Conservation (phyloP, 768 basidiomycete genomes). For the Kwoniella heveanensis region DNA sequence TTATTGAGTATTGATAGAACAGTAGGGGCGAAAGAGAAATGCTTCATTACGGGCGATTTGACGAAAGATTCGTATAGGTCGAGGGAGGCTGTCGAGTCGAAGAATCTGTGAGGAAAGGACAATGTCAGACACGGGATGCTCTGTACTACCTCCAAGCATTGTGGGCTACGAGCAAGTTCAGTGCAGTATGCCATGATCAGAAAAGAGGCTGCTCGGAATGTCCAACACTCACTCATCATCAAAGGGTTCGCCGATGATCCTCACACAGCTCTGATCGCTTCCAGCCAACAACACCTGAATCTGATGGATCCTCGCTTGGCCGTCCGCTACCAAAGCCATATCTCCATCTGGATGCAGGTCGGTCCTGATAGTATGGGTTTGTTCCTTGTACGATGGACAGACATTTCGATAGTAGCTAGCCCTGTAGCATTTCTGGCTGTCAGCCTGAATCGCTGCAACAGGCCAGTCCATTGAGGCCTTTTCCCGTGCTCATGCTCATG, state of each 20-base stretch:
- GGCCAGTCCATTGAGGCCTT: no score
- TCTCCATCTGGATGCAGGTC: constrained; percentile 29
- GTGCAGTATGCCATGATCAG: no score
- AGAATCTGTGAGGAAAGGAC: constrained; percentile 38
- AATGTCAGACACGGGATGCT: not conserved
- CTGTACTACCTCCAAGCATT: no score
- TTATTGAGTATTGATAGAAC: constrained; percentile 49
- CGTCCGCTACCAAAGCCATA: constrained; percentile 28
- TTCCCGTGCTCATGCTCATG: no score
- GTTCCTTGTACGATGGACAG: constrained; percentile 29
- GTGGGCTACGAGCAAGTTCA: no score
- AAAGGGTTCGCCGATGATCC: constrained; percentile 49
- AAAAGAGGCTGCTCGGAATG: no score
- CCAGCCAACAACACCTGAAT: constrained; percentile 42
- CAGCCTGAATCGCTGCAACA: no score
- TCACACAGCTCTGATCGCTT: constrained; percentile 43
- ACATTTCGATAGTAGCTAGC: constrained; percentile 29
- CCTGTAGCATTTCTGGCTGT: no score
- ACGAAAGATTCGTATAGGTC: constrained; percentile 44
- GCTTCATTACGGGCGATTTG: constrained; percentile 50
- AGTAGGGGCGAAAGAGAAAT: constrained; percentile 49
- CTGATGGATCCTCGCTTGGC: constrained; percentile 42
- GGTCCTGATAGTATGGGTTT: constrained; percentile 24
- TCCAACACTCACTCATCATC: constrained; percentile 46
- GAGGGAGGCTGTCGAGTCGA: constrained; percentile 47